A percentile compares a stretch with the other conserved stretches of the same genome.
Conservation (phyloP, 2,329 filamentous ascomycete species). For the Lasiodiplodia theobromae region DNA sequence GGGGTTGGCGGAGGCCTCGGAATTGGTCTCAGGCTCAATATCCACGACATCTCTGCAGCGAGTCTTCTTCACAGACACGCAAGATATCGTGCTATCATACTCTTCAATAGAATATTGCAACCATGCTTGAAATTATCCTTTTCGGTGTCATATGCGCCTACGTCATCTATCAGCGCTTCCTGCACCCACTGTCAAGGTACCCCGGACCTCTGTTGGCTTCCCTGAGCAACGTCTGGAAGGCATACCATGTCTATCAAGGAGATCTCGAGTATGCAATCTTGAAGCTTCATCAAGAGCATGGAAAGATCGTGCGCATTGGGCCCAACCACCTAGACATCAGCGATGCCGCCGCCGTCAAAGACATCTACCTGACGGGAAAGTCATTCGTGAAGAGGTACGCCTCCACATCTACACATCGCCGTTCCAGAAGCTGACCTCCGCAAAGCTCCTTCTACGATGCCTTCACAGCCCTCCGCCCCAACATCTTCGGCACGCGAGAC, state of each 20-base stretch:
- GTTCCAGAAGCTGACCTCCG: background rate
- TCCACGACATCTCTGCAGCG: no score
- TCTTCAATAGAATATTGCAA: background rate
- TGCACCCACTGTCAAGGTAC: conserved; percentile 53
- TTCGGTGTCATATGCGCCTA: background rate
- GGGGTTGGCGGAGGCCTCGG: background rate
- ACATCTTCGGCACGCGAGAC: conserved; percentile 11
- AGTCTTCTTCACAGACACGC: background rate
- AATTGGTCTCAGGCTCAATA: background rate
- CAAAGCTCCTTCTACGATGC: background rate
- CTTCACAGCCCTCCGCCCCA: conserved; percentile 9
- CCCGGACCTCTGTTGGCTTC: conserved; percentile 51
- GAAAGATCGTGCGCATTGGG: background rate
- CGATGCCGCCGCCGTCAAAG: conserved; percentile 3
- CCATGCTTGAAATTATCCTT: background rate
- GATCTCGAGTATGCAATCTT: conserved; percentile 13
- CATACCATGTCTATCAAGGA: background rate
- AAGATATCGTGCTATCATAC: background rate
- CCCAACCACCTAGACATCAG: conserved; percentile 22
- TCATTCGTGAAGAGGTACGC: conserved; percentile 6
- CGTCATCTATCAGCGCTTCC: conserved; percentile 48
- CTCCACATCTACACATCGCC: background rate
- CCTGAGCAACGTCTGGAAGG: conserved; percentile 41
- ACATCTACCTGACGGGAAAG: conserved; percentile 1
- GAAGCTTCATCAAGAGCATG: background rate